Conservation (phyloP, 2,329 filamentous ascomycete species). For the Ophiostoma sp. region DNA sequence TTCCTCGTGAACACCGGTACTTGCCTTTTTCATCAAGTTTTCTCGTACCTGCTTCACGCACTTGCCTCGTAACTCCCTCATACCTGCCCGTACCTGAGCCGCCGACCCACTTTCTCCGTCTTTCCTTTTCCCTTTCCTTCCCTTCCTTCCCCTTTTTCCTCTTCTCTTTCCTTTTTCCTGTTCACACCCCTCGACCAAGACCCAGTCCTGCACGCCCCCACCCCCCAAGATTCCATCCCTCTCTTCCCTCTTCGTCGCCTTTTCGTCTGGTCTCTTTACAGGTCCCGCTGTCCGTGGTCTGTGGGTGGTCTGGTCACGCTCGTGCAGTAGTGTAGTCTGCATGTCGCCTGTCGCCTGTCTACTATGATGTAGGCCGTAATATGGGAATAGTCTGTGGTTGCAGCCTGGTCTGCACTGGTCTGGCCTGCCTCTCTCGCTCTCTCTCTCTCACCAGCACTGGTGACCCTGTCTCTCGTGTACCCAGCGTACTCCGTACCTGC, state of each 20-base stretch:
- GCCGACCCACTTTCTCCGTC: constrained; percentile 12
- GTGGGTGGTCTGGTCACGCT: not conserved
- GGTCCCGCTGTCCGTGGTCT: constrained; percentile 3
- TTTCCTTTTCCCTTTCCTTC: constrained; percentile 18
- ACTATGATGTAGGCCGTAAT: not conserved
- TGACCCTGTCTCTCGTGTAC: not conserved
- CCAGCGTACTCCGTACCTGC: not conserved
- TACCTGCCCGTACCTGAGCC: constrained; percentile 1
- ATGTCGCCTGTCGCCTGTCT: not conserved
- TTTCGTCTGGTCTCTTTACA: constrained; percentile 17
- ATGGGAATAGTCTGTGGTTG: not conserved
- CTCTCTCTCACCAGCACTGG: not conserved
- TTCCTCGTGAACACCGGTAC: too few relatives aligned
- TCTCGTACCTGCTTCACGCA: not conserved
- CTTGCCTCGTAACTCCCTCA: not conserved
- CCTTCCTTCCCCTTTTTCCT: constrained; percentile 14
- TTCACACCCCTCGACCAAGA: constrained; percentile 23
- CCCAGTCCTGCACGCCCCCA: constrained; percentile 20
- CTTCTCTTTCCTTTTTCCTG: constrained; percentile 22
- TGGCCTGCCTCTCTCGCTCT: too few relatives aligned
- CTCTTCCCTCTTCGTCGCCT: constrained; percentile 22
- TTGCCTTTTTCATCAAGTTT: not conserved
- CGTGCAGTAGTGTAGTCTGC: not conserved
- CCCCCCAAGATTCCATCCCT: constrained; percentile 22
- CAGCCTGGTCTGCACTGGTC: not conserved